Percentiles rank a stretch among this genome's conserved stretches.
Conservation (phyloP, 805 yeast genomes). For the Teunomyces funiuensis region DNA sequence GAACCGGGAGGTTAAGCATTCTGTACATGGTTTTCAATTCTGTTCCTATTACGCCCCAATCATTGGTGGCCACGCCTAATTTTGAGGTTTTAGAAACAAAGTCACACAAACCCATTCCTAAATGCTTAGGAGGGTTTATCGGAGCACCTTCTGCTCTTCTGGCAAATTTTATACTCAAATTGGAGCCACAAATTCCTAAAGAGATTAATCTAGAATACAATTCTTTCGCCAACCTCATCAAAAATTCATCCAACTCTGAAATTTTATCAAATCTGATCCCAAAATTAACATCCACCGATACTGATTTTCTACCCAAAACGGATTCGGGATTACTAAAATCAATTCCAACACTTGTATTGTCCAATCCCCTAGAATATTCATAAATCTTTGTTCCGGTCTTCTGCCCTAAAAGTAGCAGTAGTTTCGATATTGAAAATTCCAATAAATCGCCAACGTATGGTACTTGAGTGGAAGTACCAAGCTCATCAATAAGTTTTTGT, state of each 20-base stretch:
- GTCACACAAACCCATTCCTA: constrained; percentile 86
- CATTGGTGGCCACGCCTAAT: constrained; percentile 62
- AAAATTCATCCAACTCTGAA: constrained; percentile 63
- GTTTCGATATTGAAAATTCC: constrained; percentile 26
- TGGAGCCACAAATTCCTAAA: constrained; percentile 50
- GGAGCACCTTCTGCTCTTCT: constrained; percentile 68
- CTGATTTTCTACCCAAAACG: constrained; percentile 60
- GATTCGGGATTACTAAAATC: constrained; percentile 45
- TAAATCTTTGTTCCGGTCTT: constrained; percentile 68
- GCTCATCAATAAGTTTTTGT: constrained; percentile 42
- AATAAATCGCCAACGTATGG: constrained; percentile 42
- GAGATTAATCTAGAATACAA: constrained; percentile 51
- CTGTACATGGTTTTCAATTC: constrained; percentile 59
- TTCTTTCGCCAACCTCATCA: constrained; percentile 58
- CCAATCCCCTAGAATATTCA: constrained; percentile 65
- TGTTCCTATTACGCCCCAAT: constrained; percentile 57
- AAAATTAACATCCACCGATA: constrained; percentile 88
- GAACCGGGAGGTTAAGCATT: constrained; percentile 56
- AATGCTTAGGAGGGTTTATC: constrained; percentile 66
- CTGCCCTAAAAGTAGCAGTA: constrained; percentile 57
- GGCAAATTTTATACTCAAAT: constrained; percentile 65
- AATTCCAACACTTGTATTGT: constrained; percentile 59
- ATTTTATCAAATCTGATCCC: constrained; percentile 74
- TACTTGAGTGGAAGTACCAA: constrained; percentile 16
- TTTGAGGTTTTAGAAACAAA: constrained; percentile 55